phyloP scores from a whole-genome alignment of 768 basidiomycete genomes.

The Phylloporus sp. region DNA sequence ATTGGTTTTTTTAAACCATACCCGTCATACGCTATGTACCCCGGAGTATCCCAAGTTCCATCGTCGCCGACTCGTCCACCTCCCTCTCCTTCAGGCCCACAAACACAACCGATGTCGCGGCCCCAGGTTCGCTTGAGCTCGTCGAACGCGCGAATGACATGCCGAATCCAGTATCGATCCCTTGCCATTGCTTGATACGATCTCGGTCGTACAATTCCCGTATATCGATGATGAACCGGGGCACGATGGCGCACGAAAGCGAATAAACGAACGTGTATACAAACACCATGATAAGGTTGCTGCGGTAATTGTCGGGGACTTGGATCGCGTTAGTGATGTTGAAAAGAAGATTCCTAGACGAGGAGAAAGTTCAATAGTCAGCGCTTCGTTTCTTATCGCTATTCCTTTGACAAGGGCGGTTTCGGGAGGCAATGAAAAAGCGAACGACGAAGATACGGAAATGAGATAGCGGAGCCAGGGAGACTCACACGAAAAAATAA shows the following conservation, averaged over 20 bases:
- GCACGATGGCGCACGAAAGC: slow-evolving; percentile 1
- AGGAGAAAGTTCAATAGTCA: neutral
- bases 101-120: too few species aligned
- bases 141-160: too few species aligned
- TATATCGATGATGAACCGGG: slow-evolving; percentile 15
- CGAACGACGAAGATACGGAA: neutral
- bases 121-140: too few species aligned
- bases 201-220: slow-evolving; percentile 5
- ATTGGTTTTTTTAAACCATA: too few species aligned
- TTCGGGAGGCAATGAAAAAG: neutral
- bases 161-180: slow-evolving; percentile 14
- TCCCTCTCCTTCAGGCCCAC: too few species aligned
- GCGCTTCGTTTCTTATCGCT: neutral
- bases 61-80: too few species aligned
- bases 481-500: slow-evolving; percentile 15
- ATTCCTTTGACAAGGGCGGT: too few species aligned
- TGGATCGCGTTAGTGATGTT: neutral
- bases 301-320: neutral
- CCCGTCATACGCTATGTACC: too few species aligned
- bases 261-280: neutral
- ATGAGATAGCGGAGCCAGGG: neutral
- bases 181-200: neutral
- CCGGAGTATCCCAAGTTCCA: too few species aligned
- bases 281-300: neutral
- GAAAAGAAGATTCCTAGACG: slow-evolving; percentile 5